Percentiles rank a stretch among this genome's conserved stretches.
These are phyloP conservation scores for Escallonia rubra DNA, from an alignment of 129 eudicot genomes.

Conservation along the genomic window DNA sequence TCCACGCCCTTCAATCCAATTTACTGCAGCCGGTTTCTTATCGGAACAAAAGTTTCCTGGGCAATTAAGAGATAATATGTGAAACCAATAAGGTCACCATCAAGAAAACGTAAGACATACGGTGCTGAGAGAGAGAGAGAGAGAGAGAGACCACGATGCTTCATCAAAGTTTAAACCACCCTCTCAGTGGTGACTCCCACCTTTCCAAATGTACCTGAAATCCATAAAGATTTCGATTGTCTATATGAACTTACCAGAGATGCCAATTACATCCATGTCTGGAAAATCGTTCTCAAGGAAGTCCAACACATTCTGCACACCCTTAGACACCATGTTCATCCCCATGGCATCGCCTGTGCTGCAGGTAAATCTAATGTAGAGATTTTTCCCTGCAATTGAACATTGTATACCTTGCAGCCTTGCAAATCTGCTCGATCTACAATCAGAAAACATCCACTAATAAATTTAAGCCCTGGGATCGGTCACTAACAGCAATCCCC, in stretches of 20 bases:
- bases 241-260: slow-evolving; percentile 50
- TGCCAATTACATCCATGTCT: slow-evolving; percentile 71
- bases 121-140: too few species aligned
- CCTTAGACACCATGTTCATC: slow-evolving; percentile 84
- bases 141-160: too few species aligned
- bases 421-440: slow-evolving; percentile 73
- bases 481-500: too few species aligned
- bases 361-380: slow-evolving; percentile 65
- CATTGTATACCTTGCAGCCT: slow-evolving; percentile 59
- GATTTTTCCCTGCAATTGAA: slow-evolving; percentile 61
- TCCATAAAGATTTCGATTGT: too few species aligned
- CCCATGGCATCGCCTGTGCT: slow-evolving; percentile 86
- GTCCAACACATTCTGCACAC: slow-evolving; percentile 68
- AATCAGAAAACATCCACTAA: slow-evolving; percentile 5
- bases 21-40: slow-evolving; percentile 64
- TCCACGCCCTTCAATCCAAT: slow-evolving; percentile 79
- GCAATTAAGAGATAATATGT: slow-evolving; percentile 3
- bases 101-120: too few species aligned
- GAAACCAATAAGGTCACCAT: background rate
- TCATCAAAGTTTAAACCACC: too few species aligned
- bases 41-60: slow-evolving; percentile 72
- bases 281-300: slow-evolving; percentile 63
- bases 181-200: too few species aligned
- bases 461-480: background rate
- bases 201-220: too few species aligned